Percentiles rank a stretch among this genome's conserved stretches.
These are phyloP conservation scores for California macrophylla DNA, from an alignment of 441 rosid species.

Conservation along the genomic window DNA sequence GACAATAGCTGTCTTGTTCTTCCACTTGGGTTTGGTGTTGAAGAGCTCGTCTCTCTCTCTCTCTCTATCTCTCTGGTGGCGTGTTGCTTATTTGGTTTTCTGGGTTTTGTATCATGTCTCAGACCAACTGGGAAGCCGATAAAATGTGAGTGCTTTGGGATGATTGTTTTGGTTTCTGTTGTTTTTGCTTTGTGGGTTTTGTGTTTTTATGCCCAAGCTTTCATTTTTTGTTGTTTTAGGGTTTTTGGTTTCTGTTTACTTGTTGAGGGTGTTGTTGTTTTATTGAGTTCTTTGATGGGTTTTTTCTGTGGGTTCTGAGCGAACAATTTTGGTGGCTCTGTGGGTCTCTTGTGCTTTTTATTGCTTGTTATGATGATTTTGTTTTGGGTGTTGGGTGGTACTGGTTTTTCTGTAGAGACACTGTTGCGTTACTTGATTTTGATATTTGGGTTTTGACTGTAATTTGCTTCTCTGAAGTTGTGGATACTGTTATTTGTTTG, in stretches of 20 bases:
- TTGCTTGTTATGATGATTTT: not conserved
- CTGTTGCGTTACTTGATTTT: not conserved
- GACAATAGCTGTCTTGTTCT: not conserved
- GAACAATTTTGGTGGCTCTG: not conserved
- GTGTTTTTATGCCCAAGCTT: not conserved
- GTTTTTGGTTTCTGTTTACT: not conserved
- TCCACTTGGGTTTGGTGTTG: not conserved
- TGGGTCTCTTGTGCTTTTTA: not conserved
- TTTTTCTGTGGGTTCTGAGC: not conserved
- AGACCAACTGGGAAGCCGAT: constrained; percentile 8
- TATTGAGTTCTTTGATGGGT: not conserved
- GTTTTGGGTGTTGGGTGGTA: not conserved
- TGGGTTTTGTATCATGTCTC: constrained; percentile 2
- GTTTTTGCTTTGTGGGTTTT: not conserved
- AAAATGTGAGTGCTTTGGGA: not conserved
- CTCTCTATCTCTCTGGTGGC: not conserved
- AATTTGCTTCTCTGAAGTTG: not conserved
- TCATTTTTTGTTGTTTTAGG: not conserved
- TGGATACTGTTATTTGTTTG: not conserved
- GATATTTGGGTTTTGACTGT: not conserved
- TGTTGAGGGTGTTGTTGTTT: not conserved
- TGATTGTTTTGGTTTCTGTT: not conserved
- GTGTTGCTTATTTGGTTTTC: not conserved
- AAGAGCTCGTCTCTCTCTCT: not conserved
- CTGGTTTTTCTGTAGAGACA: not conserved